Evolutionary conservation across 1,139 yeast species (phyloP), one percentile per base, ranked within the genome.

Genomic region (Taphrina pruni): DNA sequence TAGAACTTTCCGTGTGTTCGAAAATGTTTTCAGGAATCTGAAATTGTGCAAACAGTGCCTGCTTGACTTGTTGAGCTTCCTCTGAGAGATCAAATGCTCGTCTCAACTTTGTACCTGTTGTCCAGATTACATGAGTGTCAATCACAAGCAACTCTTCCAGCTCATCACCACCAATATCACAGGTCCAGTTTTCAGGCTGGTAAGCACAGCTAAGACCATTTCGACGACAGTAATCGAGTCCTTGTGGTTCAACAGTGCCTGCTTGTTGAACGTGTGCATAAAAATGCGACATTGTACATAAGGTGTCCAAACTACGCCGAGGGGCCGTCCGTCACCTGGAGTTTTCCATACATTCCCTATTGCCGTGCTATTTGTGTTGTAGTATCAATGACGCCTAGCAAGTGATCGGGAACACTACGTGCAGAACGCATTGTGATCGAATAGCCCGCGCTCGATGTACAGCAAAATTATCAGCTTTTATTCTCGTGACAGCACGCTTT

Each of bases 1-100:
- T 50, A 5, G 46, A 7, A 20, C 41, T 55, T n/a, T 55, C 52
- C 11, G 17, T 4, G 11, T 55, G 45, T 7, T 17, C 26, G 43
- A 64, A 48, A 21, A 48, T 20, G 39, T 36, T 43, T 17, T 67
- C 57, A 17, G 70, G 67, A n/a, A 43, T 35, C 12, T 60, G 66
- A 39, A 69, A 69, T 14, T 38, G 50, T 7, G 64, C 65, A 58
- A 69, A 69, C 17, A 64, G 61, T 11, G 70, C 70, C 48, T 69
- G 69, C 52, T 38, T 54, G 41, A 69, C 65, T 11, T 32, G 45
- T 43, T 69, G 69, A 1, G 50, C 56, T 20, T 69, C 70, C 11
- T 57, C 65, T n/a, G 56, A 45, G 12, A 64, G 65, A 32, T 57
- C 58, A 39, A 57, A 65, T 2, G 69, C 65, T 9, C 65, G 41